phyloP scores from a whole-genome alignment of 371 early-diverging fungal species.

The Mucor indicus region DNA sequence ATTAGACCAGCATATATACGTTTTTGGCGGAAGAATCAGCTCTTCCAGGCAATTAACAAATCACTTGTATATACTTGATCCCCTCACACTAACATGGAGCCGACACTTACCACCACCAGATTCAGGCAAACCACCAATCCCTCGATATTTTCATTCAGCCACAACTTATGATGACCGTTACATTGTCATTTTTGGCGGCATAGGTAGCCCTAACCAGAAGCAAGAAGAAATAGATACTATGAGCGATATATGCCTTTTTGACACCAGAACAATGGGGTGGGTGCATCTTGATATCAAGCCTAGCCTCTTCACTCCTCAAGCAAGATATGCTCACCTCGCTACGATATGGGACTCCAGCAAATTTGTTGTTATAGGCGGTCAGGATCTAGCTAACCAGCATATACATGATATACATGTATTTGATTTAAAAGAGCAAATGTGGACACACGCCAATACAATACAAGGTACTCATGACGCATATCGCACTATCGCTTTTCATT shows the following conservation, averaged over 20 bases:
- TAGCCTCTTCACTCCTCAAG: slow-evolving; percentile 50
- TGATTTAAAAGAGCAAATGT: slow-evolving; percentile 54
- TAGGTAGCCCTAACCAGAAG: no score
- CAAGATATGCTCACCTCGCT: slow-evolving; percentile 72
- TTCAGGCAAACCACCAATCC: slow-evolving; percentile 45
- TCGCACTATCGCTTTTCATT: slow-evolving; percentile 64
- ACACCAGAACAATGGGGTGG: slow-evolving; percentile 58
- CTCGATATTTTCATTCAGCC: slow-evolving; percentile 79
- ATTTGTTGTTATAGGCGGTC: slow-evolving; percentile 71
- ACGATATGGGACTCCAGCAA: slow-evolving; percentile 12
- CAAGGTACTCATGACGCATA: slow-evolving; percentile 73
- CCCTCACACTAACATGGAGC: slow-evolving; percentile 64
- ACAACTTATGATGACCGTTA: slow-evolving; percentile 51
- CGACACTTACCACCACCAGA: slow-evolving; percentile 45
- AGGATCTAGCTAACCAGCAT: slow-evolving; percentile 68
- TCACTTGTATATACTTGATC: slow-evolving; percentile 67
- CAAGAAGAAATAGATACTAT: no score
- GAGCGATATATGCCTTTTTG: slow-evolving; percentile 65
- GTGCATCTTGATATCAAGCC: slow-evolving; percentile 40
- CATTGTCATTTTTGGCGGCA: slow-evolving; percentile 55
- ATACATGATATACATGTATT: slow-evolving; percentile 71
- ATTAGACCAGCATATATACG: slow-evolving; percentile 61
- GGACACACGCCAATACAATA: slow-evolving; percentile 60
- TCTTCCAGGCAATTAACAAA: slow-evolving; percentile 69
- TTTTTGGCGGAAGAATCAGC: slow-evolving; percentile 76